Evolutionary conservation across 192 early-diverging fungal genomes (phyloP).

Genomic region (Spinellus fusiger): DNA sequence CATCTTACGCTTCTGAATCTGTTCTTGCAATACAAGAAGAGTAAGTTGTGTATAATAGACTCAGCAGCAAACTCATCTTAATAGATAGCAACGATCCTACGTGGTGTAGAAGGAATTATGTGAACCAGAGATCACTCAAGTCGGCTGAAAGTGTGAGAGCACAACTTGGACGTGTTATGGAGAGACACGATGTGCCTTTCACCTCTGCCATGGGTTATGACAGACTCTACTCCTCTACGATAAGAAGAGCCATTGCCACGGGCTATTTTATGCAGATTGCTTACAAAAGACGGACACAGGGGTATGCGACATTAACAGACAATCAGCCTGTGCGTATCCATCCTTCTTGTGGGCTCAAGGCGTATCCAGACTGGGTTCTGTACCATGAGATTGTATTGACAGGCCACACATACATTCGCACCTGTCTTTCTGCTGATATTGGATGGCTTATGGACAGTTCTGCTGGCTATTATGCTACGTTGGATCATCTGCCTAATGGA

Average conservation of each 20-base stretch:
- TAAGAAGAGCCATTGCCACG: slow-evolving; percentile 78
- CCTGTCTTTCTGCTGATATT: too few species aligned
- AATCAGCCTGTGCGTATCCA: slow-evolving; percentile 91
- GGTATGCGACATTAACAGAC: slow-evolving; percentile 92
- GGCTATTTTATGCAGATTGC: slow-evolving; percentile 99
- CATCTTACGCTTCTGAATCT: slow-evolving; percentile 93
- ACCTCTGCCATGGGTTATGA: slow-evolving; percentile 64
- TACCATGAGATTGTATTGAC: slow-evolving; percentile 99
- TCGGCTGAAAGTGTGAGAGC: slow-evolving; percentile 84
- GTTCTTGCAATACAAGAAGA: slow-evolving; percentile 78
- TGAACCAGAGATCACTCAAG: slow-evolving; percentile 82
- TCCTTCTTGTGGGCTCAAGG: slow-evolving; percentile 78
- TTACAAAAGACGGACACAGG: slow-evolving; percentile 75
- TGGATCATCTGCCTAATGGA: too few species aligned
- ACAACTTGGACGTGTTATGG: slow-evolving; percentile 81
- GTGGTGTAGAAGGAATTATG: slow-evolving; percentile 91
- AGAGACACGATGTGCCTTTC: slow-evolving; percentile 58
- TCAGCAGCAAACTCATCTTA: neutral
- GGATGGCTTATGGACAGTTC: too few species aligned
- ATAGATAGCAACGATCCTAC: slow-evolving; percentile 57
- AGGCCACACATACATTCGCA: slow-evolving; percentile 90
- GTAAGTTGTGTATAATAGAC: slow-evolving; percentile 28
- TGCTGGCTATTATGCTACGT: too few species aligned
- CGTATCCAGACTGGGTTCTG: slow-evolving; percentile 94
- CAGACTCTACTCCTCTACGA: slow-evolving; percentile 70